phyloP scores from a whole-genome alignment of 306 rosid species.

The Dryas octopetala region DNA sequence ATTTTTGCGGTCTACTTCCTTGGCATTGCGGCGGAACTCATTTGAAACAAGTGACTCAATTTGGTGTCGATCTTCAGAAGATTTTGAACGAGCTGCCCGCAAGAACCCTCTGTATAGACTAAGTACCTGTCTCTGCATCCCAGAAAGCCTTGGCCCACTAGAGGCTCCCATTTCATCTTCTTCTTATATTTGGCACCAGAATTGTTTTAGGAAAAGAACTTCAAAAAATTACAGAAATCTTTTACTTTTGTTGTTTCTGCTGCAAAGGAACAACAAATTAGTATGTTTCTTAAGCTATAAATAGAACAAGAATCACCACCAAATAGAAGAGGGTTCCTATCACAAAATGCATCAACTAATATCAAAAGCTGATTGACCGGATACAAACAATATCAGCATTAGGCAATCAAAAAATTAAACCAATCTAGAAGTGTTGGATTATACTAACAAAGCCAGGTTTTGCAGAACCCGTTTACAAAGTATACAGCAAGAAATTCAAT shows the following conservation, averaged over 20 bases:
- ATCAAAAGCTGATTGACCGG: too few relatives aligned
- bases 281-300: neutral
- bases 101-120: constrained; percentile 74
- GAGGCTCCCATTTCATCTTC: constrained; percentile 48
- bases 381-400: neutral
- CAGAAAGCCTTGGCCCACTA: constrained; percentile 60
- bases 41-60: constrained; percentile 58
- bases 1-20: constrained; percentile 63
- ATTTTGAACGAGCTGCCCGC: constrained; percentile 69
- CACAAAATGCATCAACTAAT: neutral
- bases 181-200: neutral
- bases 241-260: neutral
- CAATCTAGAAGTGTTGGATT: neutral
- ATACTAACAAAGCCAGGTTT: neutral
- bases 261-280: neutral
- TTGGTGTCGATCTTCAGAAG: constrained; percentile 48
- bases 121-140: constrained; percentile 88
- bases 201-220: neutral
- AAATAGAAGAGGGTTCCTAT: neutral
- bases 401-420: neutral
- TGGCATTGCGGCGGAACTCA: constrained; percentile 66
- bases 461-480: neutral
- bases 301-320: too few relatives aligned
- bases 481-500: neutral
- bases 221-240: neutral